Percentiles rank a stretch among this genome's conserved stretches.
phyloP scores from a whole-genome alignment of 352 stramenopile species.

The Phytophthora capsici region DNA sequence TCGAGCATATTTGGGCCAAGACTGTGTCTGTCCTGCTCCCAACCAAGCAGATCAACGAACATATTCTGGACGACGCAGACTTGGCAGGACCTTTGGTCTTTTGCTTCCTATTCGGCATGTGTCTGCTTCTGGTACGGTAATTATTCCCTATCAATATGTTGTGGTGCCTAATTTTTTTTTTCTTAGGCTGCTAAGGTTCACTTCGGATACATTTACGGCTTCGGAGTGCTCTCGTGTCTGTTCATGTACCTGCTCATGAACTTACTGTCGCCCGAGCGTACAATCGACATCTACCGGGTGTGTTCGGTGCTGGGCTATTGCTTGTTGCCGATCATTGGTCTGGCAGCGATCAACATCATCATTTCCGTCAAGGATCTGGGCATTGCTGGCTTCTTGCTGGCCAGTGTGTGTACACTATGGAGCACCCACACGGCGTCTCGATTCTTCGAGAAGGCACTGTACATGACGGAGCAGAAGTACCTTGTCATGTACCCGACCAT shows the following conservation, averaged over 20 bases:
- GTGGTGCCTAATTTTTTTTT: background rate
- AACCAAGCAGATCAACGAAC: constrained; percentile 89
- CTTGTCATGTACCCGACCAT: constrained; percentile 98
- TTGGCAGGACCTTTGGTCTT: constrained; percentile 96
- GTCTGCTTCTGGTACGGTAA: constrained; percentile 88
- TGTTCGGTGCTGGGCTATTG: constrained; percentile 98
- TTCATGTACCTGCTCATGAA: constrained; percentile 97
- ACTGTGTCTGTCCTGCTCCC: constrained; percentile 95
- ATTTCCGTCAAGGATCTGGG: constrained; percentile 86
- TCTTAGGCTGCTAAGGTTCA: constrained; percentile 92
- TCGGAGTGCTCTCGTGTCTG: constrained; percentile 96
- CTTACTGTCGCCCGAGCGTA: constrained; percentile 88
- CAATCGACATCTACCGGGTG: constrained; percentile 94
- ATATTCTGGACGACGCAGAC: constrained; percentile 93
- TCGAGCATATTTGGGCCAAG: constrained; percentile 97
- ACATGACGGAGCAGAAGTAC: constrained; percentile 97
- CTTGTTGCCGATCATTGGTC: constrained; percentile 95
- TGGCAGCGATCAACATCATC: constrained; percentile 95
- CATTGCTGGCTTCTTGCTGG: constrained; percentile 85
- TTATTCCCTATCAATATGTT: too few species aligned
- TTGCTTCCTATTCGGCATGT: constrained; percentile 94
- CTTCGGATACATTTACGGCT: constrained; percentile 99
- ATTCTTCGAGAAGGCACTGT: constrained; percentile 96
- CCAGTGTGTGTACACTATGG: constrained; percentile 92
- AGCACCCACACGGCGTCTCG: constrained; percentile 94